Conservation (phyloP, 1,284 basidiomycete species). For the Laetiporus sulphureus region DNA sequence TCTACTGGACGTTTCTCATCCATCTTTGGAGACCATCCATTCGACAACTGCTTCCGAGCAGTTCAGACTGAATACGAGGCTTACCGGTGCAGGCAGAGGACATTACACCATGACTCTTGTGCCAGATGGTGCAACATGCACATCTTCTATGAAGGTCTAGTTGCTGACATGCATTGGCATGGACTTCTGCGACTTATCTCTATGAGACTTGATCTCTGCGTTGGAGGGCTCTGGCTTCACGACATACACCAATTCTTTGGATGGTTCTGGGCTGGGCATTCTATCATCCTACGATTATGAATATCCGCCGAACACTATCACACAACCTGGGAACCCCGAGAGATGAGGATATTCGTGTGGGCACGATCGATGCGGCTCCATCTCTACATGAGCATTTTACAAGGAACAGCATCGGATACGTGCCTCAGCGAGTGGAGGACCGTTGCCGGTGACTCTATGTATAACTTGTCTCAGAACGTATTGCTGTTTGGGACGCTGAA, state of each 20-base stretch:
- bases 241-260: constrained; percentile 89
- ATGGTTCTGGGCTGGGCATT: constrained; percentile 88
- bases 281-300: constrained; percentile 57
- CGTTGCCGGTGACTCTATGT: constrained; percentile 17
- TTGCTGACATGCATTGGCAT: constrained; percentile 5
- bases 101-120: constrained; percentile 96
- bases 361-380: neutral
- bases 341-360: constrained; percentile 15
- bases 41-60: constrained; percentile 56
- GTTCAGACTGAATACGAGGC: constrained; percentile 83
- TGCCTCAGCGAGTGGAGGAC: constrained; percentile 11
- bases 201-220: constrained; percentile 51
- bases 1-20: constrained; percentile 90
- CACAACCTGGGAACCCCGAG: constrained; percentile 45
- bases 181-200: constrained; percentile 59
- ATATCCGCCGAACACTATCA: constrained; percentile 29
- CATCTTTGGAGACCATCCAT: constrained; percentile 80
- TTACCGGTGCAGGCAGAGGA: constrained; percentile 98
- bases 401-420: neutral
- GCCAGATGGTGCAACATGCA: constrained; percentile 70
- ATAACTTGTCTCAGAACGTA: too few species aligned
- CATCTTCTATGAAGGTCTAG: too few species aligned
- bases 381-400: constrained; percentile 3
- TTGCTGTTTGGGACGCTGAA: too few species aligned
- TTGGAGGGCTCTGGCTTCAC: constrained; percentile 68